Evolutionary conservation across 2,329 filamentous ascomycete genomes (phyloP).

Genomic region (Pseudocercospora pini-densiflorae): DNA sequence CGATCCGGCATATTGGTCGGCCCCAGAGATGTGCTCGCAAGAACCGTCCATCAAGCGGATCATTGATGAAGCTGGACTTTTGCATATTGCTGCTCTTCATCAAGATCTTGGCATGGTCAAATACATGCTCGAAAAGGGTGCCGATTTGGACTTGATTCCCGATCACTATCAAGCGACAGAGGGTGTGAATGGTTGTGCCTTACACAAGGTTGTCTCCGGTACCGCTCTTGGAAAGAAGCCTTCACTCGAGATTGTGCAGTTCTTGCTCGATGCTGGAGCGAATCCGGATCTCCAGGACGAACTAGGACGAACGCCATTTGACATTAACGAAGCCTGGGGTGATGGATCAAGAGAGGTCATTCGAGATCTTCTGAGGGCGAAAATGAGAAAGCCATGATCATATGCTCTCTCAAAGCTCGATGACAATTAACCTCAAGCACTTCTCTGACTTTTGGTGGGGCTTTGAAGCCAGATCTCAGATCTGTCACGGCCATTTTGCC

Average conservation of each 20-base stretch:
- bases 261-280: constrained; percentile 19
- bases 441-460: not conserved
- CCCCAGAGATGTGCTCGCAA: constrained; percentile 20
- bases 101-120: constrained; percentile 18
- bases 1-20: constrained; percentile 17
- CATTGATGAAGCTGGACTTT: constrained; percentile 19
- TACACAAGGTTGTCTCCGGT: constrained; percentile 20
- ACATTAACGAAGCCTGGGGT: constrained; percentile 20
- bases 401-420: not conserved
- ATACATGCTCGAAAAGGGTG: constrained; percentile 14
- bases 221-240: constrained; percentile 12
- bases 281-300: constrained; percentile 19
- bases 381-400: not conserved
- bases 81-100: constrained; percentile 19
- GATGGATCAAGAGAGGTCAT: constrained; percentile 11
- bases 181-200: constrained; percentile 17
- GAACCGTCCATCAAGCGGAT: constrained; percentile 16
- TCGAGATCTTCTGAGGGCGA: constrained; percentile 8
- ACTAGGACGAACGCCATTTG: constrained; percentile 17
- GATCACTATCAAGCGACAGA: constrained; percentile 10
- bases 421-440: not conserved
- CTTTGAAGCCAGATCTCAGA: not conserved
- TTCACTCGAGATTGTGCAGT: constrained; percentile 13
- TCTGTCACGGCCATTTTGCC: not conserved
- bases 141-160: constrained; percentile 14